Evolutionary conservation across 768 basidiomycete genomes (phyloP).

Genomic region (Naganishia kalamii): DNA sequence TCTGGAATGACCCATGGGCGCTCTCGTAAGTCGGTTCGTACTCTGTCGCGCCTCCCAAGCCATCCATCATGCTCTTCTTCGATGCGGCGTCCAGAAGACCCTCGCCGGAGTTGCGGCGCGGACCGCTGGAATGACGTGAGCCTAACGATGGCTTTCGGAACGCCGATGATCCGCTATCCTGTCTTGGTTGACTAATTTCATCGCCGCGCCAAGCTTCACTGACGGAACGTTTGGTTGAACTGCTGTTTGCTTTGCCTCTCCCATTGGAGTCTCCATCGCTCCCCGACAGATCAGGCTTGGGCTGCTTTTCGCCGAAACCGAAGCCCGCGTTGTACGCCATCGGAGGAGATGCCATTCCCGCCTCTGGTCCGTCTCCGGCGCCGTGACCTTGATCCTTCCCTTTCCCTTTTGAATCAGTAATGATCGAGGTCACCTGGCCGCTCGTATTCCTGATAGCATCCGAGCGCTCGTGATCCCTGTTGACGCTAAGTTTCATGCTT

Average conservation of each 20-base stretch:
- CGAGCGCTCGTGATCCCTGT: not conserved
- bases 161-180: not conserved
- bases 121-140: not conserved
- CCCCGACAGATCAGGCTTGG: not conserved
- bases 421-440: not conserved
- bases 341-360: slow-evolving; percentile 10
- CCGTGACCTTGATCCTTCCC: slow-evolving; percentile 11
- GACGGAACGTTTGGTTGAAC: not conserved
- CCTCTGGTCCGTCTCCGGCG: slow-evolving; percentile 1
- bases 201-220: slow-evolving; percentile 1
- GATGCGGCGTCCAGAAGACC: slow-evolving; percentile 9
- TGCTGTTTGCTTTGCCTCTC: not conserved
- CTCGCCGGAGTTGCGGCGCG: not conserved
- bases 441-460: slow-evolving; percentile 6
- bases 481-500: slow-evolving; percentile 13
- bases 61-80: slow-evolving; percentile 23
- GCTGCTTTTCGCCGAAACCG: not conserved
- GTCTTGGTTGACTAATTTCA: not conserved
- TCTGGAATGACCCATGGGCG: slow-evolving; percentile 7
- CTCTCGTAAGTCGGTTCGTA: slow-evolving; percentile 6
- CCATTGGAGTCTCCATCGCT: not conserved
- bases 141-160: not conserved
- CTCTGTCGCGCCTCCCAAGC: slow-evolving; percentile 15
- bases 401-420: not conserved
- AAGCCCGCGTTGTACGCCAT: slow-evolving; percentile 6